Conservation (phyloP, 345 rosid genomes). For the Stellera chamaejasme region DNA sequence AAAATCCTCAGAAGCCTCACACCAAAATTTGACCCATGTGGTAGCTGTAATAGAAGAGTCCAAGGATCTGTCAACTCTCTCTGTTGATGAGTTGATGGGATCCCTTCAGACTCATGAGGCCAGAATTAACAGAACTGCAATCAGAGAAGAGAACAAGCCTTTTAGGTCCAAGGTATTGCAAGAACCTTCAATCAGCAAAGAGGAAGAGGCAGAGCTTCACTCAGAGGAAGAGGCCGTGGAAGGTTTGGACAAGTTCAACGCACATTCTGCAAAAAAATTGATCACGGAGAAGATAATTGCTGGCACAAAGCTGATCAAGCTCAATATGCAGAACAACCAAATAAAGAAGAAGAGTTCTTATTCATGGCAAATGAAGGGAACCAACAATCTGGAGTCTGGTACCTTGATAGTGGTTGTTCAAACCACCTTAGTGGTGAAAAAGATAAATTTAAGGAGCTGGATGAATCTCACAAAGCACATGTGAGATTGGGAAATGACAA, state of each 20-base stretch:
- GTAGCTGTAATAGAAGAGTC: conserved; percentile 8
- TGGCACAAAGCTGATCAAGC: neutral
- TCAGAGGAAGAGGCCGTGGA: neutral
- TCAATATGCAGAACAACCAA: neutral
- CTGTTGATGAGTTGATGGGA: conserved; percentile 2
- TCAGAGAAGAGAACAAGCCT: conserved; percentile 2
- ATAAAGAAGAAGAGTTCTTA: neutral
- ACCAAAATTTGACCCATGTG: conserved; percentile 7
- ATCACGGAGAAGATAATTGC: neutral
- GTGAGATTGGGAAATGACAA: conserved; percentile 4
- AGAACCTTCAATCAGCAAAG: too few relatives aligned
- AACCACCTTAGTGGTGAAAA: neutral
- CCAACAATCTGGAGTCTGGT: neutral
- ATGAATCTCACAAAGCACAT: neutral
- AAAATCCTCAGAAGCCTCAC: conserved; percentile 7
- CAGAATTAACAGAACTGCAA: neutral
- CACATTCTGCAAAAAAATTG: neutral
- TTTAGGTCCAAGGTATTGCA: too few relatives aligned
- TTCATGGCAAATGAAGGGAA: neutral
- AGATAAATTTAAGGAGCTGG: neutral
- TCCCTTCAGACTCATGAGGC: conserved; percentile 5
- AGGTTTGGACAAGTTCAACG: neutral
- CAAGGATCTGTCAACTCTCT: neutral
- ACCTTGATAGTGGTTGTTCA: neutral
- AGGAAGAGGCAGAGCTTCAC: neutral